These are phyloP conservation scores for Crithidia acanthocephali DNA, from an alignment of 208 protist species.

Conservation along the genomic window DNA sequence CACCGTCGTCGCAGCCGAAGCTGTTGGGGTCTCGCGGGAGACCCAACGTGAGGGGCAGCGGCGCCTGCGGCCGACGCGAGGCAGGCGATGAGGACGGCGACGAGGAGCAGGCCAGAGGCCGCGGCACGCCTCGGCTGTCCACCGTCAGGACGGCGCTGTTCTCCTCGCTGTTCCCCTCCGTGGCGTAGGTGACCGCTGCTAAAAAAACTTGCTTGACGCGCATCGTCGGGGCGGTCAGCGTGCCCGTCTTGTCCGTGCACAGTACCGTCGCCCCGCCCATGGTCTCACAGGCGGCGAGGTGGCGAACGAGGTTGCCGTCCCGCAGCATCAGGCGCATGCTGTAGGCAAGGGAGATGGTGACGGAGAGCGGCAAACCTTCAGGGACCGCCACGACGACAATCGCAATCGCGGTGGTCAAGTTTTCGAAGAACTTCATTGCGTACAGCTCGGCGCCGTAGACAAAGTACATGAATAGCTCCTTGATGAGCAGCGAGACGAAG, in stretches of 20 bases:
- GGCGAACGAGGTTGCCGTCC: constrained; percentile 95
- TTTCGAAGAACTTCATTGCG: constrained; percentile 85
- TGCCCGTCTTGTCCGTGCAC: constrained; percentile 96
- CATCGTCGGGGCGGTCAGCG: constrained; percentile 94
- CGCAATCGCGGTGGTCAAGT: constrained; percentile 92
- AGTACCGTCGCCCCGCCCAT: constrained; percentile 96
- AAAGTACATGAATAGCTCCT: constrained; percentile 61
- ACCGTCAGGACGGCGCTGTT: background rate
- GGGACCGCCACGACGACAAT: constrained; percentile 99
- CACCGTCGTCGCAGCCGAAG: background rate
- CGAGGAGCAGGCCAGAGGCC: background rate
- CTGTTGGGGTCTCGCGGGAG: background rate
- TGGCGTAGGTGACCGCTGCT: constrained; percentile 34
- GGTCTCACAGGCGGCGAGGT: constrained; percentile 96
- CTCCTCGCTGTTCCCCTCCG: constrained; percentile 1
- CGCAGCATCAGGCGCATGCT: constrained; percentile 95
- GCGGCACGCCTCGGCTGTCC: background rate
- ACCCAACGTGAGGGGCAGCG: background rate
- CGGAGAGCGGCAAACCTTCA: constrained; percentile 97
- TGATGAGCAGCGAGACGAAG: constrained; percentile 71
- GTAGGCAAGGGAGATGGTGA: constrained; percentile 98
- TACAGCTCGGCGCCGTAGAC: constrained; percentile 45
- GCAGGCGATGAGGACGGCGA: background rate
- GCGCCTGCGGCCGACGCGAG: background rate
- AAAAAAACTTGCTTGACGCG: constrained; percentile 71